A percentile compares a stretch with the other conserved stretches of the same genome.
These are phyloP conservation scores for Malus hybrid DNA, from an alignment of 331 rosid genomes.

Conservation along the genomic window DNA sequence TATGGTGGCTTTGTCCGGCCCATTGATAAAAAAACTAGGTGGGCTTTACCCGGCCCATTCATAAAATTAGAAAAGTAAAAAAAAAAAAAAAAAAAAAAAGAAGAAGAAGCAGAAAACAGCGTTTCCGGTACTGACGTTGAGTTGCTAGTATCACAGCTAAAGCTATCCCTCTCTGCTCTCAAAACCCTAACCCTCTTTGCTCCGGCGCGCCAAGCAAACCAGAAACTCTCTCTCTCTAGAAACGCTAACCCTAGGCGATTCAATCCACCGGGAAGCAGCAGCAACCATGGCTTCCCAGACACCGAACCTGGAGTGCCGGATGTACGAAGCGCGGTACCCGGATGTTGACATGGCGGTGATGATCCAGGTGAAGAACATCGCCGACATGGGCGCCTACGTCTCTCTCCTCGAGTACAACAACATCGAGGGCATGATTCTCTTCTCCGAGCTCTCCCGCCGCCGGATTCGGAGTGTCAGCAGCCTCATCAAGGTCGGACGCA, in stretches of 20 bases:
- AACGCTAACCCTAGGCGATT: not conserved
- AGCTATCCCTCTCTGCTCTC: not conserved
- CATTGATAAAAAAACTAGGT: not conserved
- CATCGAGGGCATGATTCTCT: conserved; percentile 93
- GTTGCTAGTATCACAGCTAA: not conserved
- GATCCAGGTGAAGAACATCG: conserved; percentile 97
- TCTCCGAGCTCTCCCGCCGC: conserved; percentile 96
- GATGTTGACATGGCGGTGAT: conserved; percentile 98
- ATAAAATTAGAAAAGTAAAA: too few relatives aligned
- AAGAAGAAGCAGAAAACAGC: too few relatives aligned
- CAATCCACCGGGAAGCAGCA: not conserved
- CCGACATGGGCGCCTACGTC: conserved; percentile 96
- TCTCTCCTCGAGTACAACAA: conserved; percentile 91
- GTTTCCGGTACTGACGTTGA: not conserved
- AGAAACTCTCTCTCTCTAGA: not conserved
- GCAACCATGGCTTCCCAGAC: conserved; percentile 42
- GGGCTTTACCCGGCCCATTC: too few relatives aligned
- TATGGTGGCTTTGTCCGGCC: not conserved
- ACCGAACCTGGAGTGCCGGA: conserved; percentile 83
- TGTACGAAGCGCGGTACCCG: conserved; percentile 89
- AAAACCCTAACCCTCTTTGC: conserved; percentile 10
- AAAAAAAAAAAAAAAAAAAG: too few relatives aligned
- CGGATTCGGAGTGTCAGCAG: conserved; percentile 94
- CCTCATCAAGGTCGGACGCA: conserved; percentile 85
- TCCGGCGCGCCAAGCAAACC: not conserved